Percentiles rank a stretch among this genome's conserved stretches.
phyloP scores from a whole-genome alignment of 192 early-diverging fungal species.

The Coemansia asiatica region DNA sequence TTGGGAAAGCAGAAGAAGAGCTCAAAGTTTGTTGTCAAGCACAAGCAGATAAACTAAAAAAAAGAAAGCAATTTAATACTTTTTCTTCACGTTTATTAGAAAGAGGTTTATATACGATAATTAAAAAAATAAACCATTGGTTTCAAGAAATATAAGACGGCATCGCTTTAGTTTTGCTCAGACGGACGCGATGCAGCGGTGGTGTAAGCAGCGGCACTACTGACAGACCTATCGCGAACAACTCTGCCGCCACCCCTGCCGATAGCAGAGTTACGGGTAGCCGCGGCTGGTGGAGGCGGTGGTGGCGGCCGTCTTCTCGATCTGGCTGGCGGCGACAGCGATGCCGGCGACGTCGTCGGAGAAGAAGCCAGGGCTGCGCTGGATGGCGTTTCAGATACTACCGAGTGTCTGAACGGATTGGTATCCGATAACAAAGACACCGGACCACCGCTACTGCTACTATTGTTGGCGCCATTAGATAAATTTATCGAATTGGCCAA shows the following conservation, averaged over 20 bases:
- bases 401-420: background rate
- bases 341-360: background rate
- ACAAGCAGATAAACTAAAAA: slow-evolving; percentile 18
- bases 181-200: background rate
- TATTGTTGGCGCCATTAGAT: too few species aligned
- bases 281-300: slow-evolving; percentile 25
- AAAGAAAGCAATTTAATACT: slow-evolving; percentile 6
- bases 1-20: slow-evolving; percentile 19
- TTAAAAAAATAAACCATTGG: too few species aligned
- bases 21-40: slow-evolving; percentile 24
- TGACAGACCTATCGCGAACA: background rate
- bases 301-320: slow-evolving; percentile 32
- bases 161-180: background rate
- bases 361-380: background rate
- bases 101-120: too few species aligned
- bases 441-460: background rate
- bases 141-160: background rate
- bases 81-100: background rate
- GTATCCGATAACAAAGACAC: background rate
- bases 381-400: background rate
- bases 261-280: background rate
- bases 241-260: background rate
- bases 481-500: too few species aligned
- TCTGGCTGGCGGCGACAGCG: slow-evolving; percentile 11
- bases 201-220: slow-evolving; percentile 5